Evolutionary conservation across 2,329 filamentous ascomycete genomes (phyloP), one percentile per base, ranked within the genome.

Genomic region (Alternaria atra): DNA sequence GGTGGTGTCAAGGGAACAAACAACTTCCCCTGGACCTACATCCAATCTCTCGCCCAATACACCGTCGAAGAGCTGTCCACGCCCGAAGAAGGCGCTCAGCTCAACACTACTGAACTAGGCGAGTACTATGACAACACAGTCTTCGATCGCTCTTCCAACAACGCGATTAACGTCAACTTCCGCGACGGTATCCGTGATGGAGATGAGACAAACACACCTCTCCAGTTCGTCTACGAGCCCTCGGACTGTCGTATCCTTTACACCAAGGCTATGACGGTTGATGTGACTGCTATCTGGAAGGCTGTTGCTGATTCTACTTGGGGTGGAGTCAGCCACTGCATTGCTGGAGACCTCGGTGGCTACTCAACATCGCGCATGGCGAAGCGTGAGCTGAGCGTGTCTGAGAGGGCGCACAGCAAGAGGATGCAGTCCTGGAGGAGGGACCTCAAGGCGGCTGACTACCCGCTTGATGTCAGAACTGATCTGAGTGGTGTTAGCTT

Each of bases 1-100:
- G 88, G 89, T n/a, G 89, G 89, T n/a, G 84, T 87, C 48, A 88
- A 89, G 68, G 89, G 89, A 32, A 78, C 80, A 0, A 80, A 84
- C 64, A 70, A 76, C 58, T 66, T 56, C 20, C 67, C 69, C 0
- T 77, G 73, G 73, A 53, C 52, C 23, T 75, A 73, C 60, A 77
- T 79, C 52, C 74, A 77, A 50, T 55, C 55, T 23, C 52, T 72
- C 7, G 69, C 64, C 3, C 67, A 75, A 47, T 67, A 60, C 54
- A 58, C 71, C 8, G 57, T 53, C 17, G 62, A 73, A 30, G 58
- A 72, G 10, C 69, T 70, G 7, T 63, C 65, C 25, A 69, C 70
- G 12, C 32, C 58, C 1, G 70, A 68, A 23, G 75, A 79, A 56
- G 66, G 61, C 23, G 64, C 64, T 4, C 51, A 73, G 52, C 70